phyloP scores from a whole-genome alignment of 2,329 filamentous ascomycete species.

The Plenodomus lindquistii region DNA sequence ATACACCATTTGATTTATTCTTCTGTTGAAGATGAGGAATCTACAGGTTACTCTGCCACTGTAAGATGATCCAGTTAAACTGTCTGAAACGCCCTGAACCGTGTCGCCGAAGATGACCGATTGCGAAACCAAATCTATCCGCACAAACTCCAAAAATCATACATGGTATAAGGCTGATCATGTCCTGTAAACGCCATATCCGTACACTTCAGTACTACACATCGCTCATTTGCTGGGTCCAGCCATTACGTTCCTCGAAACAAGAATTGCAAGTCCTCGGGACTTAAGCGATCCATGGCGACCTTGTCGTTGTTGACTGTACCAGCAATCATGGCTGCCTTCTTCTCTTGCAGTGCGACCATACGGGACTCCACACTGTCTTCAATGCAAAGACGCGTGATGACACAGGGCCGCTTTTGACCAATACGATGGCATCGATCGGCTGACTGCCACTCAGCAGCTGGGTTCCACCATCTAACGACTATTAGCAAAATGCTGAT shows the following conservation, averaged over 20 bases:
- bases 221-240: not conserved
- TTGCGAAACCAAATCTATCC: not conserved
- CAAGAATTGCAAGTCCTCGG: constrained; percentile 93
- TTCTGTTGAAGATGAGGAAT: too few species aligned
- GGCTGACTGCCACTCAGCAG: constrained; percentile 98
- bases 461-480: constrained; percentile 95
- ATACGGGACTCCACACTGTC: constrained; percentile 96
- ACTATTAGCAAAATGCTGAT: constrained; percentile 33
- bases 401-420: constrained; percentile 89
- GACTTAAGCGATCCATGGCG: constrained; percentile 87
- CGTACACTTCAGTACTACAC: not conserved
- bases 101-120: not conserved
- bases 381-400: constrained; percentile 93
- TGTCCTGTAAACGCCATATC: not conserved
- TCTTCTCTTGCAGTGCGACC: constrained; percentile 96
- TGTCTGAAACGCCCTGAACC: not conserved
- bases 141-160: not conserved
- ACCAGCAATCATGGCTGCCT: constrained; percentile 95
- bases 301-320: constrained; percentile 93
- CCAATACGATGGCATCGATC: constrained; percentile 88
- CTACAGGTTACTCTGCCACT: not conserved
- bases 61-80: not conserved
- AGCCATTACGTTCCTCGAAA: constrained; percentile 71
- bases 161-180: not conserved
- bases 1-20: too few species aligned